phyloP scores from a whole-genome alignment of 495 filamentous ascomycete genomes.

The Hypoxylon lenormandii region DNA sequence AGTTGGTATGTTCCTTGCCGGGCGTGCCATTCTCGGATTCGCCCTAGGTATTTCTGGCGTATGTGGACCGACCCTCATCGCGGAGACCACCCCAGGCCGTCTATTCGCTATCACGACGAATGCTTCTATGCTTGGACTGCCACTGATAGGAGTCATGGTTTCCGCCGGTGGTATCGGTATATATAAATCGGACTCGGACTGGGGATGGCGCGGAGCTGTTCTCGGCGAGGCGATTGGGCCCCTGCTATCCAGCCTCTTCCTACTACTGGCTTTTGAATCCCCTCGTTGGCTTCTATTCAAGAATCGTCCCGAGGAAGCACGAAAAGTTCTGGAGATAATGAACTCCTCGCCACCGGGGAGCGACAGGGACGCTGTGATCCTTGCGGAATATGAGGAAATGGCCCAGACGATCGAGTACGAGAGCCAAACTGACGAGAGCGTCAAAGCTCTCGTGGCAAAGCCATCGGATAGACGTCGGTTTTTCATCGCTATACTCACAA shows the following conservation, averaged over 20 bases:
- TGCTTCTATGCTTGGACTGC: background rate
- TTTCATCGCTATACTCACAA: background rate
- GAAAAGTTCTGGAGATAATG: conserved; percentile 62
- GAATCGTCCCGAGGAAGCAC: conserved; percentile 61
- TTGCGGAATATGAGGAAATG: conserved; percentile 48
- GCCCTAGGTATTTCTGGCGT: background rate
- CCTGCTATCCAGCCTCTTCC: conserved; percentile 16
- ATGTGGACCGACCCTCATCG: background rate
- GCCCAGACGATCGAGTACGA: conserved; percentile 37
- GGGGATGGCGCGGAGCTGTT: background rate
- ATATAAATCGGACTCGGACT: background rate
- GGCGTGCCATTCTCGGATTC: background rate
- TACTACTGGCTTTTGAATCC: conserved; percentile 62
- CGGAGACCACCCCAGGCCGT: background rate
- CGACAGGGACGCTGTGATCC: conserved; percentile 41
- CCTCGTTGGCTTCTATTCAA: conserved; percentile 69
- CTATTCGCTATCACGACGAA: background rate
- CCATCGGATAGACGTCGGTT: background rate
- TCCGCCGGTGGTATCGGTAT: background rate
- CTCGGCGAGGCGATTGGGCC: background rate
- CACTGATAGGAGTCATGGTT: background rate
- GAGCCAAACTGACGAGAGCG: background rate
- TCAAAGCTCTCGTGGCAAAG: background rate
- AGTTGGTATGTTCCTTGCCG: background rate
- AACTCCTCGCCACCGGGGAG: conserved; percentile 57